Percentiles rank a stretch among this genome's conserved stretches.
phyloP scores from a whole-genome alignment of 371 early-diverging fungal genomes.

The Smittium culicis region DNA sequence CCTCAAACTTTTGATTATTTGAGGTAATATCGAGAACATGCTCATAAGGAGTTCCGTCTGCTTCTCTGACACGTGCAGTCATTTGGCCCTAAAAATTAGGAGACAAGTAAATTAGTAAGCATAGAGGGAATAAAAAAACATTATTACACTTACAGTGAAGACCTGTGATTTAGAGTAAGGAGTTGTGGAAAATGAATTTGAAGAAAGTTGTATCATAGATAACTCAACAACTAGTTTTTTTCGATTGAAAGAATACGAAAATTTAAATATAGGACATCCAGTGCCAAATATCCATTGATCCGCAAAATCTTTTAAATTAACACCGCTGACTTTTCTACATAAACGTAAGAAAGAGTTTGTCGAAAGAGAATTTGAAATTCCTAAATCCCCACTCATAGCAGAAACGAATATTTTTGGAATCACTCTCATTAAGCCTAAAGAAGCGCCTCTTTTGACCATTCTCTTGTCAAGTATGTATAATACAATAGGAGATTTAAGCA shows the following conservation, averaged over 20 bases:
- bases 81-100: conserved; percentile 55
- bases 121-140: background rate
- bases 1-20: conserved; percentile 56
- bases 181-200: conserved; percentile 40
- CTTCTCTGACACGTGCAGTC: conserved; percentile 82
- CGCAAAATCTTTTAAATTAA: conserved; percentile 64
- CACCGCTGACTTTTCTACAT: conserved; percentile 65
- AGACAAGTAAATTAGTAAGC: background rate
- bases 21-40: conserved; percentile 79
- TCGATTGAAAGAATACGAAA: conserved; percentile 69
- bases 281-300: conserved; percentile 85
- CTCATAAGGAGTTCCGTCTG: conserved; percentile 84
- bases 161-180: conserved; percentile 33
- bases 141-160: conserved; percentile 34
- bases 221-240: conserved; percentile 90
- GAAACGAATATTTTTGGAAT: conserved; percentile 61
- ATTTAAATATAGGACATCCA: conserved; percentile 74
- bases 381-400: conserved; percentile 70
- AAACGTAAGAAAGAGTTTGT: conserved; percentile 67
- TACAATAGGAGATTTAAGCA: conserved; percentile 73
- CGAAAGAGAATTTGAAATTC: conserved; percentile 48
- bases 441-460: conserved; percentile 68
- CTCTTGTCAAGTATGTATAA: conserved; percentile 85
- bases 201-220: conserved; percentile 63
- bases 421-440: conserved; percentile 60